Base-by-base conservation (phyloP, 495 filamentous ascomycete species). In the Trichocladium uniseriatum region DNA sequence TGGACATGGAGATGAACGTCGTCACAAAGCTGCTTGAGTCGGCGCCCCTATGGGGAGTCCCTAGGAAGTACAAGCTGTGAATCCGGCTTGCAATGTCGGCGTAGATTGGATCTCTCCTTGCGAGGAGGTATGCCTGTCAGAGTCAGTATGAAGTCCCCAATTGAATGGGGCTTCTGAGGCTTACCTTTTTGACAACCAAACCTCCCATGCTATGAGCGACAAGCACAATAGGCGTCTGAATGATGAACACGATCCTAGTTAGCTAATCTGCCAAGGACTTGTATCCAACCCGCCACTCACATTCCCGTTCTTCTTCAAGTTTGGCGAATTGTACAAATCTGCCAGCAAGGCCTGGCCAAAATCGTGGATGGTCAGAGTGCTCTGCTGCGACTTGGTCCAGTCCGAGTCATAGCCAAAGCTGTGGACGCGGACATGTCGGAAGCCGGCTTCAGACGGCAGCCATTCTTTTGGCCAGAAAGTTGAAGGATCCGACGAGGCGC, bases 181-280 rank as follows among this genome's bases (percentile, higher is more conserved):
- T 18, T 48, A 62, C 61, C 55, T 61, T 54, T 22, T 66, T 66
- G 11, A 54, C 52, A 5, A 65, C 59, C 3, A 62, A 49, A 1
- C 63, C 63, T 9, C 63, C 63, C 63, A 66, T 65, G 36, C 54
- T 58, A 18, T 66, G 63, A 31, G 43, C 59, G 10, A 66, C 48
- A 11, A 66, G 42, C 0, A 66, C 51, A 38, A 66, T 62, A 0
- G 58, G 59, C 2, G 54, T 60, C 61, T 61, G 13, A 4, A 1
- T 34, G 5, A 28, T 4, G 13, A 2, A 14, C 29, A 3, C 13
- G 16, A 11, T n/a, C 14, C 1, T 34, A 19, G 24, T 19, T 29
- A 21, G 36, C 4, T 29, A 27, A 36, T 28, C 31, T 21, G 22
- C 8, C 22, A 29, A 28, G n/a, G 29, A 16, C 24, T 43, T 3